A percentile compares a stretch with the other conserved stretches of the same genome.
Evolutionary conservation across 1,284 basidiomycete genomes (phyloP).

Genomic region (Ganoderma sinense): DNA sequence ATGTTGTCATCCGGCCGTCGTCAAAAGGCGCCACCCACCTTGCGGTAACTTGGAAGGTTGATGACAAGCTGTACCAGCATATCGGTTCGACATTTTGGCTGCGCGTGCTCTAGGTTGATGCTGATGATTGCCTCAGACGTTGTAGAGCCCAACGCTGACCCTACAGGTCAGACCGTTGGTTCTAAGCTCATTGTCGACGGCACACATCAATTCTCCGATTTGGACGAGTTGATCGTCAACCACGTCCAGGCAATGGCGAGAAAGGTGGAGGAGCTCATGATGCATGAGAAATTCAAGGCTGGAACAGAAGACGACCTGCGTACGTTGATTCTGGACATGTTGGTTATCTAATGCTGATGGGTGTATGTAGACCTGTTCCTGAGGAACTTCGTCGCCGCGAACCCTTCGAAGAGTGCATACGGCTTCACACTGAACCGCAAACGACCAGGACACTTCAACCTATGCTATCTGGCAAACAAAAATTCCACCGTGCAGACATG

Average conservation of each 20-base stretch:
- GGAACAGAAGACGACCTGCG: conserved; percentile 90
- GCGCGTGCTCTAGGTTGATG: no score
- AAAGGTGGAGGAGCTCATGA: conserved; percentile 95
- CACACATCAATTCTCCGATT: conserved; percentile 89
- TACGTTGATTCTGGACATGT: conserved; percentile 51
- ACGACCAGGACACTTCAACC: conserved; percentile 91
- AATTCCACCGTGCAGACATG: conserved; percentile 91
- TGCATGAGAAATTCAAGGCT: conserved; percentile 95
- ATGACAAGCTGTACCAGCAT: conserved; percentile 96
- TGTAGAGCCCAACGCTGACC: conserved; percentile 83
- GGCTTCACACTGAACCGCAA: conserved; percentile 94
- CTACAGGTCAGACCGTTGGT: conserved; percentile 72
- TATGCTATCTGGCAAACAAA: conserved; percentile 94
- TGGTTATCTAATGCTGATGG: conserved; percentile 13
- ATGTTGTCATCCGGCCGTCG: conserved; percentile 95
- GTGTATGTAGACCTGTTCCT: conserved; percentile 77
- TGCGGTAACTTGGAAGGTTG: conserved; percentile 99
- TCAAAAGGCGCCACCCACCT: conserved; percentile 95
- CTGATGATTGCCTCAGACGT: conserved; percentile 64
- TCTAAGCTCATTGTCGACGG: conserved; percentile 84
- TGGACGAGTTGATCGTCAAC: conserved; percentile 98
- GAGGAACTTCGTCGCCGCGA: conserved; percentile 91
- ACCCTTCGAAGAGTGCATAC: conserved; percentile 95
- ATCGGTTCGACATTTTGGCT: conserved; percentile 64
- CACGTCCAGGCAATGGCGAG: conserved; percentile 96